Evolutionary conservation across 2,329 filamentous ascomycete species (phyloP).

Genomic region (Diplodia sapinea): DNA sequence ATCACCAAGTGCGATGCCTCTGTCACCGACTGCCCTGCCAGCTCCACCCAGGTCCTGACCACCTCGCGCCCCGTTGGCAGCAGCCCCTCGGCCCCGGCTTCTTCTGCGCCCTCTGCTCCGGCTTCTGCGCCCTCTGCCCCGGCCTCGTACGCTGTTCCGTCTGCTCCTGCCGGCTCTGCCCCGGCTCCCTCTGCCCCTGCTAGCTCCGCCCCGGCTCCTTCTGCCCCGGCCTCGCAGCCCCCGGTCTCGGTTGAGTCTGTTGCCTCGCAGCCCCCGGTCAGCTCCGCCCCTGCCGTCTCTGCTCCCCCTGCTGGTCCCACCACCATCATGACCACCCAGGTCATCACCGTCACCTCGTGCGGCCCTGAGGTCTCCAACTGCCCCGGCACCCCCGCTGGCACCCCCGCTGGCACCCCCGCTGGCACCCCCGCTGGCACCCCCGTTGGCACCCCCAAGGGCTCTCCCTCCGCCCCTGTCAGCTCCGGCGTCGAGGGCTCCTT

Average conservation of each 20-base stretch:
- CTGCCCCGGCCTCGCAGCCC: not conserved
- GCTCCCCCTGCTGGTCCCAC: conserved; percentile 9
- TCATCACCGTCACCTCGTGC: conserved; percentile 28
- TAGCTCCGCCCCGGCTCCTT: not conserved
- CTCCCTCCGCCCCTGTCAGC: conserved; percentile 4
- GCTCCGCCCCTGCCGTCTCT: conserved; percentile 6
- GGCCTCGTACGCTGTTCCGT: not conserved
- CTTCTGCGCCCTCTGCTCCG: not conserved
- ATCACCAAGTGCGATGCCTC: conserved; percentile 19
- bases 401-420: too few species aligned
- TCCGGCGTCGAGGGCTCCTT: not conserved
- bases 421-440: not conserved
- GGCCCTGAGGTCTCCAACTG: conserved; percentile 33
- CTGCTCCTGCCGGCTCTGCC: not conserved
- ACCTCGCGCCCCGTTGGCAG: conserved; percentile 3
- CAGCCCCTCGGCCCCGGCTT: too few species aligned
- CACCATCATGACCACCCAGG: conserved; percentile 25
- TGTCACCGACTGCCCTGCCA: conserved; percentile 36
- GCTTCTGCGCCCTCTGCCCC: not conserved
- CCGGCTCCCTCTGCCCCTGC: not conserved
- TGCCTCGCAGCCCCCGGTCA: not conserved
- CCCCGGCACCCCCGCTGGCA: too few species aligned
- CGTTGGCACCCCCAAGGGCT: not conserved
- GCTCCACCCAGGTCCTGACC: conserved; percentile 32
- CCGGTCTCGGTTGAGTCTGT: conserved; percentile 13